These are phyloP conservation scores for Leishmania braziliensis DNA, from an alignment of 208 protist species.

Conservation along the genomic window DNA sequence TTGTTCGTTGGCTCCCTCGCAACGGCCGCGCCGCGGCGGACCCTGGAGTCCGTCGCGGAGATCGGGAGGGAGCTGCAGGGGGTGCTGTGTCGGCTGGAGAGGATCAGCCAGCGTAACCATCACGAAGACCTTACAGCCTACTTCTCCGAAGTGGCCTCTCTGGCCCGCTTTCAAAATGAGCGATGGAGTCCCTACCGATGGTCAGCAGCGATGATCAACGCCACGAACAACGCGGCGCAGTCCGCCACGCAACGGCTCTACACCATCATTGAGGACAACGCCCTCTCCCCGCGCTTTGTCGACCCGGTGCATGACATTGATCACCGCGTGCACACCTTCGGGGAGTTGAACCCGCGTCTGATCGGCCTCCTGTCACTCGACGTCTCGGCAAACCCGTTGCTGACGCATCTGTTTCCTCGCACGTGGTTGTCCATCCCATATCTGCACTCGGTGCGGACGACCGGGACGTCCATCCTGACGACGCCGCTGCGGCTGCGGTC, in stretches of 20 bases:
- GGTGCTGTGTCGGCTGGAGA: conserved; percentile 33
- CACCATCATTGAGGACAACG: conserved; percentile 14
- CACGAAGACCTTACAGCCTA: conserved; percentile 50
- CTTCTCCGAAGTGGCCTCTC: conserved; percentile 38
- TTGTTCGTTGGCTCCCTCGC: neutral
- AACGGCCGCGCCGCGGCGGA: neutral
- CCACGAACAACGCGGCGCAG: conserved; percentile 14
- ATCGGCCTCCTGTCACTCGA: conserved; percentile 40
- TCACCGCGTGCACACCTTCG: conserved; percentile 32
- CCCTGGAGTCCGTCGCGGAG: neutral
- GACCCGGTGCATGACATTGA: conserved; percentile 30
- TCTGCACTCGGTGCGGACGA: conserved; percentile 24
- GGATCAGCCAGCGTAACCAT: conserved; percentile 24
- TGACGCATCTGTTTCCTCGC: conserved; percentile 24
- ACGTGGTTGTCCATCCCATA: conserved; percentile 30
- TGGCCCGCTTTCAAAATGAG: conserved; percentile 30
- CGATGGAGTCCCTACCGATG: conserved; percentile 29
- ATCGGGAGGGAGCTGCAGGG: conserved; percentile 21
- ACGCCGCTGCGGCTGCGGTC: conserved; percentile 15
- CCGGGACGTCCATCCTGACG: conserved; percentile 23
- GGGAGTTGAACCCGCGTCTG: conserved; percentile 47
- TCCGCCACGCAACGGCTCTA: conserved; percentile 12
- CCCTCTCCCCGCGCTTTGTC: conserved; percentile 11
- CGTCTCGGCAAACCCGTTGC: conserved; percentile 46
- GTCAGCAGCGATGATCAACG: conserved; percentile 25